Base-by-base conservation (phyloP, 805 yeast genomes). In the Aciculoconidium aculeatum region DNA sequence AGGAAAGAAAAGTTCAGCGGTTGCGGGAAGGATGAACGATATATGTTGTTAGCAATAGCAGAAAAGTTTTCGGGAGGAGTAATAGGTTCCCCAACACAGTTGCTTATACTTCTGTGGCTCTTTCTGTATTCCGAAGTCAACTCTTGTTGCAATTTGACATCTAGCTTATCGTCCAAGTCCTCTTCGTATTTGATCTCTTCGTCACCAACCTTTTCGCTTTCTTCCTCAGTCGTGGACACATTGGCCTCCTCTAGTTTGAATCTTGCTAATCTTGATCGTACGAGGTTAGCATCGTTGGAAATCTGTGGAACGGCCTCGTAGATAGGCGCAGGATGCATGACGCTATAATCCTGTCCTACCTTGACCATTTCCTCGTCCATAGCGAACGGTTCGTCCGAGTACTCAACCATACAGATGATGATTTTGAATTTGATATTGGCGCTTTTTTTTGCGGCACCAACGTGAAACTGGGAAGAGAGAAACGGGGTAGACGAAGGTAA, bases 41-140 rank as follows among this genome's bases (percentile, higher is more conserved):
- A 92, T 4, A 92, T 81, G 26, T 71, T 66, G 30, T 58, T 52
- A 31, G 80, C 75, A 2, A 92, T 95, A 27, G 81, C 76, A 5
- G 94, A 74, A 55, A 92, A 92, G 59, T 92, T 92, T 51, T 92
- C 96, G 3, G 98, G 98, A 9, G 94, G 80, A 5, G 71, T 58
- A 20, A 66, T 32, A 3, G 58, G 57, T 28, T 43, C 40, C 19
- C 16, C 16, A 16, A 10, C 11, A 9, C 11, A 11, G 15, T 11
- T 16, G 17, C 15, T 21, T n/a, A 24, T 31, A 7, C 15, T 12
- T 3, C 14, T 23, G 25, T 23, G 23, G 18, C 25, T 15, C 17
- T 24, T 34, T 15, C 39, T 32, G 30, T 41, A 45, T 14, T 46
- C 48, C 11, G 43, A 27, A 21, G 43, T 42, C 7, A 52, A 31